Evolutionary conservation across 306 rosid species (phyloP).

Genomic region (Lithocarpus polystachyus): DNA sequence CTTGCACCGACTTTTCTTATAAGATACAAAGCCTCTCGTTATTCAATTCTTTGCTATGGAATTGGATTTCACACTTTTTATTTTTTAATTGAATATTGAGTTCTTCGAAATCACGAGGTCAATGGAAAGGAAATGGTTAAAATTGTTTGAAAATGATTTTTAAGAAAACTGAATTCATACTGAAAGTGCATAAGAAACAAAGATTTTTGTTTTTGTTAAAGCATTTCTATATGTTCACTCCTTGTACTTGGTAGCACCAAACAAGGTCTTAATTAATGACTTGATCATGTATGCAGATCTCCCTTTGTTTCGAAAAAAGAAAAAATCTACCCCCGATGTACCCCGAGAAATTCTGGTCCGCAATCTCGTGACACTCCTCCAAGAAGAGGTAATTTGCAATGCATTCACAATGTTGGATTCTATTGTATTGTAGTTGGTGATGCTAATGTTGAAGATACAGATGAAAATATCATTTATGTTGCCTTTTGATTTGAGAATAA

Average conservation of each 20-base stretch:
- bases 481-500: not conserved
- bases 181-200: no score
- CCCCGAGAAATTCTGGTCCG: constrained; percentile 70
- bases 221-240: no score
- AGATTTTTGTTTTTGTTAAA: no score
- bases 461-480: constrained; percentile 1
- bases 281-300: constrained; percentile 44
- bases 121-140: no score
- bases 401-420: not conserved
- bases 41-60: not conserved
- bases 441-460: not conserved
- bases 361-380: constrained; percentile 97
- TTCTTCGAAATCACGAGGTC: no score
- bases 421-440: not conserved
- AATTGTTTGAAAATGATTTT: no score
- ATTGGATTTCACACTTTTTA: not conserved
- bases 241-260: not conserved
- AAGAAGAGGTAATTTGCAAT: constrained; percentile 64
- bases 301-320: constrained; percentile 49
- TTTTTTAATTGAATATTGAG: no score
- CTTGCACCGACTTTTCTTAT: no score
- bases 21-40: not conserved
- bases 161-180: no score
- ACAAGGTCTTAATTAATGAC: not conserved
- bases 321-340: constrained; percentile 69